Evolutionary conservation across 306 rosid genomes (phyloP).

Genomic region (Calophaca sinica): DNA sequence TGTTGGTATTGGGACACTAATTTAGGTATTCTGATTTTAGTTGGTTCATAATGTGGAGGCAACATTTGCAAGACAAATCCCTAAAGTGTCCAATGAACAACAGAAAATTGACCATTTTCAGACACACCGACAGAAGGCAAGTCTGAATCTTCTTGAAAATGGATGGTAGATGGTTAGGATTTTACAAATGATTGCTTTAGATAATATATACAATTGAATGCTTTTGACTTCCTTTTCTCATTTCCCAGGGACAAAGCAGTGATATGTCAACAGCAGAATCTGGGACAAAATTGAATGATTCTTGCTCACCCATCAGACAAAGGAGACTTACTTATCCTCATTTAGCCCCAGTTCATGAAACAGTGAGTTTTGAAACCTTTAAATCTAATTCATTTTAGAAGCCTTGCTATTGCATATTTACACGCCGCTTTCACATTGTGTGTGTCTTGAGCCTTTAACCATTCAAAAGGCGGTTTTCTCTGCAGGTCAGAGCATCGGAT

Average conservation of each 20-base stretch:
- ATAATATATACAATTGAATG: background rate
- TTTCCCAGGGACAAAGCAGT: constrained; percentile 64
- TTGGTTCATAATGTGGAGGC: constrained; percentile 71
- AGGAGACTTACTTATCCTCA: constrained; percentile 57
- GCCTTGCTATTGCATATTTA: background rate
- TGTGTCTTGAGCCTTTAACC: constrained; percentile 30
- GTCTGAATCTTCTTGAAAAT: constrained; percentile 33
- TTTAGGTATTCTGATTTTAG: constrained; percentile 59
- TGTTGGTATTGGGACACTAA: constrained; percentile 43
- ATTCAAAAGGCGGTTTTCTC: constrained; percentile 19
- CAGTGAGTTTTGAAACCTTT: constrained; percentile 59
- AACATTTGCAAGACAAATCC: constrained; percentile 71
- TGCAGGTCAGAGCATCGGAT: constrained; percentile 63
- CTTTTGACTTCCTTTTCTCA: constrained; percentile 18
- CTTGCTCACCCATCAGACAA: constrained; percentile 61
- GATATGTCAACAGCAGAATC: constrained; percentile 75
- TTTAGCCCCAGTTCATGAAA: constrained; percentile 76
- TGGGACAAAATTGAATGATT: constrained; percentile 72
- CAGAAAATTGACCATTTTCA: constrained; percentile 60
- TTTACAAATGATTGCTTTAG: constrained; percentile 5
- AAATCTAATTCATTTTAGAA: constrained; percentile 17
- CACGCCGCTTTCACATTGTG: background rate
- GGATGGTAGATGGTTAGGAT: constrained; percentile 34
- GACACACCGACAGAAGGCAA: constrained; percentile 65
- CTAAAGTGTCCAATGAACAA: constrained; percentile 54